A percentile compares a stretch with the other conserved stretches of the same genome.
Evolutionary conservation across 352 stramenopile genomes (phyloP).

Genomic region (Plasmopara muralis): DNA sequence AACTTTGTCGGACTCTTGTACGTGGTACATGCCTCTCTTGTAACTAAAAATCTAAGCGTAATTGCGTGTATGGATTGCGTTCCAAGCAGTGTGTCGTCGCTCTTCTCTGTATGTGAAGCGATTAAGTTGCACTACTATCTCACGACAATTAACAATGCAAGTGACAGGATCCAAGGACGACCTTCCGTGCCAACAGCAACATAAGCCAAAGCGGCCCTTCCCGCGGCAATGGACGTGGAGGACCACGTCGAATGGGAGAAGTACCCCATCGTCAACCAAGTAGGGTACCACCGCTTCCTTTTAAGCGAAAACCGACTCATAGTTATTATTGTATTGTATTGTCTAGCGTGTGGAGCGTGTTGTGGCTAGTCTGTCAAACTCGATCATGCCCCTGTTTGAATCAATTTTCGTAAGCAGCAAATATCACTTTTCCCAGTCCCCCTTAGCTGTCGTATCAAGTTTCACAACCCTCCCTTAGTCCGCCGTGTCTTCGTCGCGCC

Average conservation of each 20-base stretch:
- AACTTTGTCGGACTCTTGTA: slow-evolving; percentile 79
- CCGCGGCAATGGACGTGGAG: slow-evolving; percentile 15
- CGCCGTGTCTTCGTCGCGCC: slow-evolving; percentile 54
- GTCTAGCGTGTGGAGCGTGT: slow-evolving; percentile 49
- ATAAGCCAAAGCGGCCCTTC: slow-evolving; percentile 19
- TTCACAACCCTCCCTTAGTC: slow-evolving; percentile 32
- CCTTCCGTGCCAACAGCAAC: slow-evolving; percentile 30
- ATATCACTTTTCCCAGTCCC: no score
- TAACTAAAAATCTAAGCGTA: slow-evolving; percentile 1
- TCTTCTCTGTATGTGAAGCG: slow-evolving; percentile 45
- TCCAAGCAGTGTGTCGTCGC: slow-evolving; percentile 30
- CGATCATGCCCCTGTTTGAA: no score
- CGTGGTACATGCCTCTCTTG: slow-evolving; percentile 12
- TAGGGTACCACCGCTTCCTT: slow-evolving; percentile 15
- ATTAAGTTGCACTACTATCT: not conserved
- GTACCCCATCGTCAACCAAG: slow-evolving; percentile 49
- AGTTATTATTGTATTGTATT: not conserved
- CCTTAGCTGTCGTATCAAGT: no score
- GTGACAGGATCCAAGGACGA: slow-evolving; percentile 38
- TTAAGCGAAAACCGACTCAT: not conserved
- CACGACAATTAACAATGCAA: not conserved
- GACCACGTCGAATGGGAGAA: slow-evolving; percentile 49
- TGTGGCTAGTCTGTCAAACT: slow-evolving; percentile 26
- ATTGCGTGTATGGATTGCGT: slow-evolving; percentile 4
- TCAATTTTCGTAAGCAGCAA: no score